Evolutionary conservation across 106 monocot genomes (phyloP).

Genomic region (Cymbidium sinense): DNA sequence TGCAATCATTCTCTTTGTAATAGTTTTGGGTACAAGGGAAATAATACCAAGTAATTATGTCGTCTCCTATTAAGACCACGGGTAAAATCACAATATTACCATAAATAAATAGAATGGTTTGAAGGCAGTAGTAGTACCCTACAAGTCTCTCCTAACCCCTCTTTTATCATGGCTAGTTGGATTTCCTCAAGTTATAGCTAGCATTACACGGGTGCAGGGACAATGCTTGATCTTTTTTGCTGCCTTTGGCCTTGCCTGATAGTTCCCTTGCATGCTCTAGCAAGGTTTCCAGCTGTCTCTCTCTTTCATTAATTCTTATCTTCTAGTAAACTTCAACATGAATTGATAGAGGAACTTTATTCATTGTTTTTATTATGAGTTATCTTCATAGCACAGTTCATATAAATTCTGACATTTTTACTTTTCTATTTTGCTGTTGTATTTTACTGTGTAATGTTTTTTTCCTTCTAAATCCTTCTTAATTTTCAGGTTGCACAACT

Average conservation of each 20-base stretch:
- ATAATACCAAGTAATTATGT: no score
- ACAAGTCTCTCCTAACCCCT: no score
- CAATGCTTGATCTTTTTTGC: neutral
- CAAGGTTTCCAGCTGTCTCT: neutral
- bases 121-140: no score
- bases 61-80: no score
- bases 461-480: neutral
- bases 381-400: neutral
- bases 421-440: neutral
- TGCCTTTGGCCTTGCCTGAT: neutral
- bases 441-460: neutral
- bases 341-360: neutral
- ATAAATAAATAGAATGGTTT: no score
- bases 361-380: neutral
- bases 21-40: no score
- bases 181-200: no score
- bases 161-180: neutral
- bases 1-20: no score
- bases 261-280: neutral
- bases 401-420: neutral
- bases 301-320: neutral
- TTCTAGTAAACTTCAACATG: neutral
- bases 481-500: conserved; percentile 43
- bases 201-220: no score
- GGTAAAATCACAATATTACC: no score